Evolutionary conservation across 176 grass and related monocot species (phyloP).

Genomic region (barley (Hordeum vulgare)): MorexV3_pseudomolecules_assembly NC_058524.1:404425900-404426399

Average conservation of each 20-base stretch:
- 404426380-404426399: not conserved
- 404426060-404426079: not conserved
- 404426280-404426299: not conserved
- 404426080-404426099: not conserved
- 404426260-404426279: not conserved
- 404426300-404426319: not conserved
- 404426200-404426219: not conserved
- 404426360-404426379: not conserved
- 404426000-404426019: not conserved
- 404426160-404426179: not conserved
- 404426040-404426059: not conserved
- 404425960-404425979: not conserved
- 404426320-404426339: not conserved
- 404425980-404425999: not conserved
- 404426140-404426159: not conserved
- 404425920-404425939: not conserved
- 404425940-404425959: not conserved
- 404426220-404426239: not conserved
- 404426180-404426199: not conserved
- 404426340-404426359: conserved; percentile 13
- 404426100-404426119: not conserved
- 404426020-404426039: conserved; percentile 22
- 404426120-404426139: not conserved
- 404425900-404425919: not conserved
- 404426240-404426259: not conserved